Evolutionary conservation across 768 basidiomycete species (phyloP), one percentile per base, ranked within the genome.

Genomic region (Tricholoma sp.): DNA sequence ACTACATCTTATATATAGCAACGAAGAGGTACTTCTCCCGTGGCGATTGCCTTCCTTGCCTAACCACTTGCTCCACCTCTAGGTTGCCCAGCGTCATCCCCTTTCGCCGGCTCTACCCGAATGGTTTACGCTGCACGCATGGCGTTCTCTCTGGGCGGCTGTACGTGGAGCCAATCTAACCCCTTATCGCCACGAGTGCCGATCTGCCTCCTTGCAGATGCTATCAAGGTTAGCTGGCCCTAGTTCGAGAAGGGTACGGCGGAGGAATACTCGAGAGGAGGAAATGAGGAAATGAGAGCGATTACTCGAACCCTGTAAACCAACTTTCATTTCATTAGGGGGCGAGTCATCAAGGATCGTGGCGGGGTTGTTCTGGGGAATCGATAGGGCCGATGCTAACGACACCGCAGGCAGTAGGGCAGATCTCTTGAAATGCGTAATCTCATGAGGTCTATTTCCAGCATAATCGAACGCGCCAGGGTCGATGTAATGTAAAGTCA

Each of bases 281-380:
- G 89, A 93, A 71, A n/a, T n/a, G 60, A 71, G 10, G 88, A 91
- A 71, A 86, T 91, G 85, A 82, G 57, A 34, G 76, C 64, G 2
- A 43, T 39, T 54, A 43, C 6, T 39, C 6, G 8, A 18, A 7
- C 27, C 16, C 22, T 50, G 27, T 18, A 49, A n/a, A 6, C 16
- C 22, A 22, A 46, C 41, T 14, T 21, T 22, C 31, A 43, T 41
- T 18, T 41, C n/a, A 16, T 21, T 41, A 78, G 75, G 62, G 89
- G 89, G 1, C 81, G 85, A 39, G 88, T 83, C 4, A 81, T 90
- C 69, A 83, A 82, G 69, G 88, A 89, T 66, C 79, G 89, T n/a
- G 80, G 81, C 88, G 51, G 90, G 91, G 67, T 29, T 91, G 47
- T 91, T 84, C 76, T 91, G 86, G 77, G 89, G 88, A 24, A 69